Conservation (phyloP, 306 rosid genomes). For the Acacia melanoxylon region DNA sequence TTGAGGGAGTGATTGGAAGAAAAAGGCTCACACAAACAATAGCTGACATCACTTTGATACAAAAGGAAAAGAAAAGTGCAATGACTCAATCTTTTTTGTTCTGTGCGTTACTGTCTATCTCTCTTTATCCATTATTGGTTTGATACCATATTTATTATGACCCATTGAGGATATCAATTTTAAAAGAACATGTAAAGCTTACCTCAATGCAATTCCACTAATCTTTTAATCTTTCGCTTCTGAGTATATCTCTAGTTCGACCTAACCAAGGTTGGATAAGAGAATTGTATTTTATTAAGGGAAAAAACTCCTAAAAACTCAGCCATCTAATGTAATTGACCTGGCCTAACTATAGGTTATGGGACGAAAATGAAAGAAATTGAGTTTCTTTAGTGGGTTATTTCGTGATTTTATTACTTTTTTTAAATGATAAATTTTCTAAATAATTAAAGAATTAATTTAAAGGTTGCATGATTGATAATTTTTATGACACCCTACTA, state of each 20-base stretch:
- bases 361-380: neutral
- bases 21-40: conserved; percentile 18
- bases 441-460: too few relatives aligned
- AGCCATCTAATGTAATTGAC: neutral
- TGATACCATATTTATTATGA: neutral
- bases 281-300: neutral
- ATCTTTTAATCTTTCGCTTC: neutral
- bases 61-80: conserved; percentile 10
- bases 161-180: neutral
- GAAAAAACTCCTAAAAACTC: neutral
- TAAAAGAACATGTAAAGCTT: neutral
- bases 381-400: neutral
- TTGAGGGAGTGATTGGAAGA: conserved; percentile 3
- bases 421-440: neutral
- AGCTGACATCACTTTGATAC: conserved; percentile 12
- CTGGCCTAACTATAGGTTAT: neutral
- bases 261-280: neutral
- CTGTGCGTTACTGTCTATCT: neutral
- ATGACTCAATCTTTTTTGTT: conserved; percentile 20
- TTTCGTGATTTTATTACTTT: neutral
- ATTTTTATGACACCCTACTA: too few relatives aligned
- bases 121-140: neutral
- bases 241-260: neutral
- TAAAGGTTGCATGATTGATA: neutral
- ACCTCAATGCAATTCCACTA: neutral